Evolutionary conservation across 2,329 filamentous ascomycete genomes (phyloP), one percentile per base, ranked within the genome.

Genomic region (Akanthomyces uredinophilus): DNA sequence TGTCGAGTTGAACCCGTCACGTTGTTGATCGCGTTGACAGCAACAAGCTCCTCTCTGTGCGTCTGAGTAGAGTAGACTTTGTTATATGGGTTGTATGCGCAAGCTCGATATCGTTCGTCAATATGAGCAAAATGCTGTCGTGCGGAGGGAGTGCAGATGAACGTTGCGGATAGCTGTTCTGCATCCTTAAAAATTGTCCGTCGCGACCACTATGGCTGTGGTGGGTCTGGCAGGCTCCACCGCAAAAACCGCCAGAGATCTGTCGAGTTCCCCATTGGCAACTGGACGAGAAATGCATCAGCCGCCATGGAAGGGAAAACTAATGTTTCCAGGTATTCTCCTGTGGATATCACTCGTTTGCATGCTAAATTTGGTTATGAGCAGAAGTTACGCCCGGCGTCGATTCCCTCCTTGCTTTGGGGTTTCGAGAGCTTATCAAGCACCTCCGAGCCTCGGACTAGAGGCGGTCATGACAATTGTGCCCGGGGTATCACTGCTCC

Each of bases 181-280:
- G 29, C 22, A 41, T 52, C 22, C 13, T 47, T 37, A 51, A 60
- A 52, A 60, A 44, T 43, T 60, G n/a, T 44, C 4, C 11, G 24
- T 51, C 57, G 47, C 49, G 47, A 43, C 27, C 27, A 46, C 22
- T 18, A 37, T 14, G 52, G 41, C 43, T 22, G n/a, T 18, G 18
- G 47, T 60, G 57, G 57, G 57, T 60, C 47, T 22, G 4, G 37
- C 20, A 35, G 27, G 54, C 46, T 44, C 57, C 57, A 60, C 47
- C 20, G 29, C 46, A 43, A 5, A 24, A 49, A 7, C 10, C 39
- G 41, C 16, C 22, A 20, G 24, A 24, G 32, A 37, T 13, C 32
- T 39, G 37, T 39, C 37, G 16, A 3, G 37, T 39, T n/a, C n/a
- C 13, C 37, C 37, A 5, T 39, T 39, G 37, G 14, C 37, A 14